Evolutionary conservation across 305 asterid species (phyloP).

Genomic region (Nicotiana rustica): DNA sequence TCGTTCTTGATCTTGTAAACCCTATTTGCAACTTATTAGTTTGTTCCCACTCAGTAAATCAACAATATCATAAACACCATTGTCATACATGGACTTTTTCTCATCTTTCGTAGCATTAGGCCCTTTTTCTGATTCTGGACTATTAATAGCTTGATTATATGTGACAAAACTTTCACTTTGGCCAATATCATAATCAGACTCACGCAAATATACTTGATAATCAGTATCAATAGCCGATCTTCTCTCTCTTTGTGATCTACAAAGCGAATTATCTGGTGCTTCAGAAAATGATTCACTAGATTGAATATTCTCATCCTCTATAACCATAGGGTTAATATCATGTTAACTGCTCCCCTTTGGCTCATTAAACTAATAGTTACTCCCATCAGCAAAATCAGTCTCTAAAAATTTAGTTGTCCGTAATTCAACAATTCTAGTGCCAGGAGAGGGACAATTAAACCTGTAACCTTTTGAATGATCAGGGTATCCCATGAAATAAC

Average conservation of each 20-base stretch:
- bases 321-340: neutral
- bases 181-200: neutral
- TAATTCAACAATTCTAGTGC: neutral
- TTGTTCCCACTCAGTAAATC: too few species aligned
- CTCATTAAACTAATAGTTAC: neutral
- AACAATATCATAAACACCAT: too few species aligned
- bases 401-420: neutral
- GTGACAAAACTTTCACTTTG: neutral
- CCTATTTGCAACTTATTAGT: neutral
- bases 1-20: slow-evolving; percentile 24
- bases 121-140: too few species aligned
- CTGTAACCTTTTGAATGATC: neutral
- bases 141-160: too few species aligned
- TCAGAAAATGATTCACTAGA: neutral
- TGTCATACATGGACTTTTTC: too few species aligned
- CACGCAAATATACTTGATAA: neutral
- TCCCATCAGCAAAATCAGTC: neutral
- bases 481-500: slow-evolving; percentile 9
- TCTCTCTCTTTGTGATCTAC: neutral
- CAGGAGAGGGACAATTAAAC: neutral
- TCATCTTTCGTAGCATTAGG: too few species aligned
- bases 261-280: neutral
- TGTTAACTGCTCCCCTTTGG: neutral
- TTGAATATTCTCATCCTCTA: neutral
- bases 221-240: neutral